Base-by-base conservation (phyloP, 192 early-diverging fungal species). In the Coemansia sp. region DNA sequence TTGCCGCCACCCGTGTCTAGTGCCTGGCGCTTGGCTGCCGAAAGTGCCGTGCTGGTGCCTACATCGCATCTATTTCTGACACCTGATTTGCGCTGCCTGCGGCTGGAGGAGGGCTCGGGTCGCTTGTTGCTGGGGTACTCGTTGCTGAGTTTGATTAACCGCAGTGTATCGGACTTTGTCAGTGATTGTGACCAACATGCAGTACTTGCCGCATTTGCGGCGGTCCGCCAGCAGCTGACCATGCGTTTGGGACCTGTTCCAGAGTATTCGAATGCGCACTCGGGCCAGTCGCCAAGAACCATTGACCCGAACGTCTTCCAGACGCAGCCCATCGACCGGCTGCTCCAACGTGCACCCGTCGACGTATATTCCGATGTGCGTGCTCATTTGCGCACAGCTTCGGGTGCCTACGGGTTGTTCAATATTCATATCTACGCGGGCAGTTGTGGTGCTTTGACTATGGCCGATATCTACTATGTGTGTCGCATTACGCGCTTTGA, bases 101-200 rank as follows among this genome's bases (percentile, higher is more conserved):
- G 81, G 16, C 61, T 84, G n/a, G 76, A 84, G 60, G 81, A 84
- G 64, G 24, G 52, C 52, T 59, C 55, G 29, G 55, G 29, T 13
- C 27, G 55, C 6, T 47, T 67, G 54, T 65, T 84, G 31, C 74
- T 84, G 36, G 81, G 81, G 41, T 66, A 78, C 70, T 76, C 76
- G 52, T 55, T 79, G 67, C 76, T 84, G 36, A 78, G 71, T 46
- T 71, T 84, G 33, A 76, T 84, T 68, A 84, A 84, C 81, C 81
- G 81, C 73, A 74, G 66, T 34, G 55, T 74, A 60, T 43, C 63
- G 46, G 80, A 82, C 66, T 77, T 82, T 82, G 69, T 82, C 52
- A 74, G 80, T 69, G 69, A 64, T 20, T 66, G 64, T 65, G 80
- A 82, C 66, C 61, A 36, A 36, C 54, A 61, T 12, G 54, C 57